phyloP scores from a whole-genome alignment of 2,329 filamentous ascomycete genomes.

The Colletotrichum kahawae region DNA sequence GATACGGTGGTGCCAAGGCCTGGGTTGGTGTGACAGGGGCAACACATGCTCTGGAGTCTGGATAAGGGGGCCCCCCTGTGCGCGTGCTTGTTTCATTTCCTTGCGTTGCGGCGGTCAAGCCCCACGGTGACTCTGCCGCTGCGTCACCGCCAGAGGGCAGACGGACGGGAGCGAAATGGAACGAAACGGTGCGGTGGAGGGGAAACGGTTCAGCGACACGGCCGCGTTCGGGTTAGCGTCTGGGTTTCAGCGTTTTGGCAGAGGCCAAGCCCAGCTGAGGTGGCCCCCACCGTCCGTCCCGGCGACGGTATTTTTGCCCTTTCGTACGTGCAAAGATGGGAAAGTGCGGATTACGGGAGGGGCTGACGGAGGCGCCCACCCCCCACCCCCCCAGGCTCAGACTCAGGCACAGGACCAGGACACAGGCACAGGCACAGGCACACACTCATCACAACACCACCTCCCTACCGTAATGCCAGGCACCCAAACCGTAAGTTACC shows the following conservation, averaged over 20 bases:
- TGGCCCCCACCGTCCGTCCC: neutral
- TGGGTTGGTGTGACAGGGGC: constrained; percentile 6
- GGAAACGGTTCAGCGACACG: no score
- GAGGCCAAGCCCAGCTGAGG: neutral
- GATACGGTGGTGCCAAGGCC: neutral
- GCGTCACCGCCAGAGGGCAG: constrained; percentile 19
- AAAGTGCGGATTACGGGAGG: neutral
- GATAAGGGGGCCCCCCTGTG: neutral
- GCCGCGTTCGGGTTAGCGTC: neutral
- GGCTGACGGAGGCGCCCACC: constrained; percentile 1
- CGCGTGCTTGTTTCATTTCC: constrained; percentile 24
- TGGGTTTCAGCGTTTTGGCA: neutral
- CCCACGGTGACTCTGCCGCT: constrained; percentile 20
- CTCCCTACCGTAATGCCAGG: neutral
- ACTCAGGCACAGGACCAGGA: neutral
- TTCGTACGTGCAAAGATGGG: neutral
- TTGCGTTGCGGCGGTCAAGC: constrained; percentile 20
- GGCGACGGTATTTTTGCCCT: neutral
- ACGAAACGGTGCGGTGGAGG: neutral
- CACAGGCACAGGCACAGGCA: neutral
- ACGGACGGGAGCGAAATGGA: neutral
- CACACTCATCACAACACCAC: neutral
- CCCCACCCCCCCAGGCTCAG: neutral
- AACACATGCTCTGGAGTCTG: neutral
- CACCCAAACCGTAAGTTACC: neutral